Conservation (phyloP, 2,329 filamentous ascomycete species). For the Amylocarpus encephaloides region DNA sequence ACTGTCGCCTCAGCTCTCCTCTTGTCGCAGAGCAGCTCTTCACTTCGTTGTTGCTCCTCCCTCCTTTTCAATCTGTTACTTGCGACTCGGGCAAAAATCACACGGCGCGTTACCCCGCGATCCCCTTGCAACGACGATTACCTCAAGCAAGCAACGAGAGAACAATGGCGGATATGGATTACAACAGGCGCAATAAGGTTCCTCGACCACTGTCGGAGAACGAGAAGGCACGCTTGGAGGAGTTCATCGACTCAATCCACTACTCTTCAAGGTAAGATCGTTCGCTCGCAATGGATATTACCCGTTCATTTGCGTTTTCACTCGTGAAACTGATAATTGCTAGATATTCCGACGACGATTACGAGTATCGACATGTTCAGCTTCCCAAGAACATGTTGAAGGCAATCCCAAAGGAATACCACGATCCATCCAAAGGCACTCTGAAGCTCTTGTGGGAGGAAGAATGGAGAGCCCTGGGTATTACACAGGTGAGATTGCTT, state of each 20-base stretch:
- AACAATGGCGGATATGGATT: slow-evolving; percentile 45
- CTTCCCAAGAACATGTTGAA: slow-evolving; percentile 98
- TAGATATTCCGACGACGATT: slow-evolving; percentile 89
- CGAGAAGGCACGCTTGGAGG: slow-evolving; percentile 78
- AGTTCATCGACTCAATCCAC: slow-evolving; percentile 89
- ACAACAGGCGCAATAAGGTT: slow-evolving; percentile 76
- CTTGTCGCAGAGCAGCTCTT: background rate
- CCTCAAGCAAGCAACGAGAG: background rate
- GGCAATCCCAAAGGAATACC: slow-evolving; percentile 90
- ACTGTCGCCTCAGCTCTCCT: background rate
- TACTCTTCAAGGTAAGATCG: slow-evolving; percentile 82
- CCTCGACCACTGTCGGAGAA: slow-evolving; percentile 73
- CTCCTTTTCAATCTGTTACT: background rate
- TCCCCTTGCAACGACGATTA: background rate
- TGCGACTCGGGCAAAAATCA: slow-evolving; percentile 1
- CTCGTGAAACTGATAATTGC: slow-evolving; percentile 9
- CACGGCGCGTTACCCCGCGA: slow-evolving; percentile 14
- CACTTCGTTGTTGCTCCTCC: background rate
- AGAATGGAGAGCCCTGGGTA: slow-evolving; percentile 94
- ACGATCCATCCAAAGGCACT: slow-evolving; percentile 81
- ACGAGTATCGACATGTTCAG: slow-evolving; percentile 96
- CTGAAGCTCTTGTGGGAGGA: slow-evolving; percentile 97
- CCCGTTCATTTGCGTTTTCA: background rate
- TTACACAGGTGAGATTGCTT: slow-evolving; percentile 70
- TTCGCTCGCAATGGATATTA: background rate